Percentiles rank a stretch among this genome's conserved stretches.
phyloP scores from a whole-genome alignment of 441 rosid species.

The Erodium chrysanthum region DNA sequence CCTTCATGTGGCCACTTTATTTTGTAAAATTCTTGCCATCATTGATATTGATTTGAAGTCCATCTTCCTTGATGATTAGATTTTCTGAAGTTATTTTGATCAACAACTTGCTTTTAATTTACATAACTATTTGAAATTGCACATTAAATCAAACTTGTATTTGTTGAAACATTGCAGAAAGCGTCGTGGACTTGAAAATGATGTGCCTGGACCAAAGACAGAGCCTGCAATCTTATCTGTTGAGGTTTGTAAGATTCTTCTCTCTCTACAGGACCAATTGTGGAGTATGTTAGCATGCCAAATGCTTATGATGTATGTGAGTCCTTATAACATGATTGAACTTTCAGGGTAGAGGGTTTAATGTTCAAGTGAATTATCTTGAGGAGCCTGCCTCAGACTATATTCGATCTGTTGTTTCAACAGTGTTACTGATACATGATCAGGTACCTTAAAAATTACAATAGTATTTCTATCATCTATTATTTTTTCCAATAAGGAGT shows the following conservation, averaged over 20 bases:
- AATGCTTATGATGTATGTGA: constrained; percentile 4
- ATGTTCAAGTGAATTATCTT: constrained; percentile 63
- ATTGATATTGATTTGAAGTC: not conserved
- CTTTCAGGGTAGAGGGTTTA: constrained; percentile 87
- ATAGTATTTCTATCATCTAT: constrained; percentile 1
- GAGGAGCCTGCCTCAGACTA: constrained; percentile 91
- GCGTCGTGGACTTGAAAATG: constrained; percentile 38
- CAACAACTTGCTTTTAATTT: not conserved
- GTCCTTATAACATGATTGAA: constrained; percentile 10
- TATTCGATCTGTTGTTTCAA: constrained; percentile 63
- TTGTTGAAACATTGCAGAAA: constrained; percentile 36
- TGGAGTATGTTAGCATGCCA: not conserved
- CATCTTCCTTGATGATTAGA: not conserved
- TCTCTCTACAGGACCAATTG: not conserved
- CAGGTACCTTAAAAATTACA: constrained; percentile 37
- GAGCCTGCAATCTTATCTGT: constrained; percentile 92
- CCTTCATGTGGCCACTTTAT: not conserved
- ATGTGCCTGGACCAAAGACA: constrained; percentile 32
- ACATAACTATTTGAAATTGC: not conserved
- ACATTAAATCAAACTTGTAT: constrained; percentile 14
- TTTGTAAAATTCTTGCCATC: not conserved
- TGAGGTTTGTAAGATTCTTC: constrained; percentile 42
- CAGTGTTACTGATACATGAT: constrained; percentile 63
- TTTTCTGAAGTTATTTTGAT: not conserved
- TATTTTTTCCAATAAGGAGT: not conserved